Evolutionary conservation across 352 stramenopile genomes (phyloP).

Genomic region (Pythium coloratum): DNA sequence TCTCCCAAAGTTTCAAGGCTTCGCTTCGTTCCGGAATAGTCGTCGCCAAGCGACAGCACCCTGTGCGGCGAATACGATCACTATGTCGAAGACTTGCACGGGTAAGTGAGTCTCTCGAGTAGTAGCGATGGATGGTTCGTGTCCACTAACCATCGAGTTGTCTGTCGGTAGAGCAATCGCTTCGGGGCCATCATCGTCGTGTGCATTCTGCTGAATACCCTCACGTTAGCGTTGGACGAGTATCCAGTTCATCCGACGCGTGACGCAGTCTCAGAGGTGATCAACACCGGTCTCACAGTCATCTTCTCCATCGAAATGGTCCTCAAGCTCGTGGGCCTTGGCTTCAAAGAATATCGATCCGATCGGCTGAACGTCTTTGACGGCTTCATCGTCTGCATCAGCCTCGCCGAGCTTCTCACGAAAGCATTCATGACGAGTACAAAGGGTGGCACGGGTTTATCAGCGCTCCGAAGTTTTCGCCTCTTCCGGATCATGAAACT

Average conservation of each 20-base stretch:
- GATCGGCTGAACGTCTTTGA: constrained; percentile 68
- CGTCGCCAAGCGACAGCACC: constrained; percentile 23
- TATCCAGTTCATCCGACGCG: constrained; percentile 30
- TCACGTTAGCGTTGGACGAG: constrained; percentile 56
- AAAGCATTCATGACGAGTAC: constrained; percentile 29
- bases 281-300: constrained; percentile 46
- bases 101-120: constrained; percentile 18
- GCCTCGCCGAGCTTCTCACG: constrained; percentile 43
- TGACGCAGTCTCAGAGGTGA: constrained; percentile 27
- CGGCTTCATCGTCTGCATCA: constrained; percentile 51
- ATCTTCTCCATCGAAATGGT: constrained; percentile 48
- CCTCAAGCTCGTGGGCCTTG: constrained; percentile 68
- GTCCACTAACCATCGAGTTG: background rate
- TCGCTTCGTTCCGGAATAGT: constrained; percentile 24
- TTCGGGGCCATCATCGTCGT: constrained; percentile 41
- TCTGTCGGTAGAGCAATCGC: constrained; percentile 21
- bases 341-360: constrained; percentile 36
- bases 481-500: constrained; percentile 91
- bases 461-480: constrained; percentile 77
- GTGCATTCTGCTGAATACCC: constrained; percentile 68
- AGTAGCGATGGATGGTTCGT: background rate
- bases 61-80: constrained; percentile 20
- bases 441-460: constrained; percentile 48
- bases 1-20: constrained; percentile 18
- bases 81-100: constrained; percentile 26